Base-by-base conservation (phyloP, 345 rosid genomes). In the Melaleuca alternifolia region DNA sequence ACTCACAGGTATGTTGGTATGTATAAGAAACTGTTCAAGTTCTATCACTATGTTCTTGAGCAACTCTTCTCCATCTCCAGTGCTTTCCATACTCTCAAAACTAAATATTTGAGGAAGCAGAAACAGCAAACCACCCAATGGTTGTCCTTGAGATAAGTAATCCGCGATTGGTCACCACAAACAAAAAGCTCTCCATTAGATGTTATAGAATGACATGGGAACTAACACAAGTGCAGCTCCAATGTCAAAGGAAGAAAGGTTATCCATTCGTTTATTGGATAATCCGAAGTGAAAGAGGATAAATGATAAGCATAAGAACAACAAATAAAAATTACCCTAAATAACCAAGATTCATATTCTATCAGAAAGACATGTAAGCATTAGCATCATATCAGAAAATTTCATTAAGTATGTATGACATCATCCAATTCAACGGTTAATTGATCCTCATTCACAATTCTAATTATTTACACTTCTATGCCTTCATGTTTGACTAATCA, bases 1-100 rank as follows among this genome's bases (percentile, higher is more conserved):
- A 96, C 99, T 96, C 88, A 97, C 99, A 87, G 97, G 98, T 87
- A 95, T 88, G 84, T 91, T 93, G 81, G 94, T 88, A 88, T 96
- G 95, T 23, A 95, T 81, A 86, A 97, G 98, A 59, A 95, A 87
- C 89, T 90, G 92, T 87, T 97, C 99, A 71, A 97, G 94, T 57
- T 95, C 95, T 1, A 89, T 88, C 89, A 94, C 89, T 5, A 91
- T 77, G 46, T 50, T 89, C 88, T 92, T 95, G 33, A 93, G 61
- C 76, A 86, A 88, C 61, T 90, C 90, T 77, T 87, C 90, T 71
- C 90, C 84, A 77, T 85, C 81, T 61, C 54, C 87, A 13, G 86
- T 84, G 54, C 83, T 88, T 24, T 87, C 93, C 88, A 88, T 52
- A 50, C 57, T 89, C 57, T 93, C 93, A 53, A 94, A 91, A 75